Evolutionary conservation across 352 stramenopile species (phyloP).

Genomic region (Elongisporangium anandrum): DNA sequence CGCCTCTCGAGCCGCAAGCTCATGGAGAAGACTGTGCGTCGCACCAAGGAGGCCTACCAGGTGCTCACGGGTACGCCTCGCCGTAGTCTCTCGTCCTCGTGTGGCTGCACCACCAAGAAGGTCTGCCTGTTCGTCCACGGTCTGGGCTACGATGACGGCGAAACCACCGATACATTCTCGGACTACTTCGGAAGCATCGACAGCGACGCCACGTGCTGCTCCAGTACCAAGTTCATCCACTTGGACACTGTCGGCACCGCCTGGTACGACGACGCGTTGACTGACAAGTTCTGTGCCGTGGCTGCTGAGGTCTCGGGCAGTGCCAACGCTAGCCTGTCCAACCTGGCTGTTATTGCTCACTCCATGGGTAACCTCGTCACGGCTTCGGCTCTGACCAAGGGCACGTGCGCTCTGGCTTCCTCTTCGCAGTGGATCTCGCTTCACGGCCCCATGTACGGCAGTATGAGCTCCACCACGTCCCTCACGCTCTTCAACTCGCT

Average conservation of each 20-base stretch:
- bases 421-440: conserved; percentile 38
- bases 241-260: conserved; percentile 16
- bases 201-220: conserved; percentile 23
- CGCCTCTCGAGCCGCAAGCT: conserved; percentile 5
- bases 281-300: conserved; percentile 14
- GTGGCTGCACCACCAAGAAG: conserved; percentile 12
- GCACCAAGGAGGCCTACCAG: conserved; percentile 6
- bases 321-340: neutral
- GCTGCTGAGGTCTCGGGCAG: conserved; percentile 8
- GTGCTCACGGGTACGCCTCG: conserved; percentile 7
- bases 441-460: conserved; percentile 27
- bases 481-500: conserved; percentile 14
- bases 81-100: conserved; percentile 10
- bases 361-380: conserved; percentile 48
- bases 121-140: conserved; percentile 28
- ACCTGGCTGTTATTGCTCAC: conserved; percentile 29
- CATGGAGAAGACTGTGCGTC: conserved; percentile 4
- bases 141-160: conserved; percentile 7
- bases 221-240: conserved; percentile 22
- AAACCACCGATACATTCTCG: conserved; percentile 7
- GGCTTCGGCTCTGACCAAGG: conserved; percentile 14
- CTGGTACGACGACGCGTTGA: conserved; percentile 18
- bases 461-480: conserved; percentile 8
- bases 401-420: conserved; percentile 17
- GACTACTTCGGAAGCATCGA: conserved; percentile 20